Base-by-base conservation (phyloP, 345 rosid species). In the Rhizophora mangle region DNA sequence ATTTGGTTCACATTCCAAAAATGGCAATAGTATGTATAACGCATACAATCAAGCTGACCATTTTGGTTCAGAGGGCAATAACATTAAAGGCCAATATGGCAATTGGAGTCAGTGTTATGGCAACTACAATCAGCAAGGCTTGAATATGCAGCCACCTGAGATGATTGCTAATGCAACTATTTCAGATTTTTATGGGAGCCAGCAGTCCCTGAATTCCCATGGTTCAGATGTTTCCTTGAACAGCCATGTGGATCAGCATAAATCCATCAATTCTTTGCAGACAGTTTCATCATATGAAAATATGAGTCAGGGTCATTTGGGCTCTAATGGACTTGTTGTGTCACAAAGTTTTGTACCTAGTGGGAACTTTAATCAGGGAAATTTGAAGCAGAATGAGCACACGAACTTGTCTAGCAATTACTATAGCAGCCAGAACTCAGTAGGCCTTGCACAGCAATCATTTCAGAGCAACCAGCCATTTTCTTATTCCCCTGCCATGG, bases 391-490 rank as follows among this genome's bases (percentile, higher is more conserved):
- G 72, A 82, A 79, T 66, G 88, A 82, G 29, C 90, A 74, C 65
- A 53, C 65, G 71, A 79, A 76, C 73, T 80, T 77, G 64, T 76
- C 91, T 65, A 84, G 86, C 76, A 82, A 84, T 78, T 77, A 76
- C 65, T 86, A 78, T 71, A 73, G 72, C 62, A 76, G 80, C 68
- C 89, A 87, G 83, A 75, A 82, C 57, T 65, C 74, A 56, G 79
- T 29, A 69, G 78, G 63, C 74, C 69, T 67, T 73, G 8, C 76
- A 39, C 90, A 76, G 65, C 88, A 90, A 73, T 68, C 90, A 21
- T 79, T 79, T 81, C 94, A 82, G 76, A 75, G 70, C 66, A 81
- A 75, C 78, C 88, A 84, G 76, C 85, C 73, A 73, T 84, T 86
- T 81, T 78, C 88, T 71, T 82, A 77, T 82, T 81, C 84, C 63